Percentiles rank a stretch among this genome's conserved stretches.
Conservation (phyloP, 2,329 filamentous ascomycete genomes). For the Microsporum canis region DNA sequence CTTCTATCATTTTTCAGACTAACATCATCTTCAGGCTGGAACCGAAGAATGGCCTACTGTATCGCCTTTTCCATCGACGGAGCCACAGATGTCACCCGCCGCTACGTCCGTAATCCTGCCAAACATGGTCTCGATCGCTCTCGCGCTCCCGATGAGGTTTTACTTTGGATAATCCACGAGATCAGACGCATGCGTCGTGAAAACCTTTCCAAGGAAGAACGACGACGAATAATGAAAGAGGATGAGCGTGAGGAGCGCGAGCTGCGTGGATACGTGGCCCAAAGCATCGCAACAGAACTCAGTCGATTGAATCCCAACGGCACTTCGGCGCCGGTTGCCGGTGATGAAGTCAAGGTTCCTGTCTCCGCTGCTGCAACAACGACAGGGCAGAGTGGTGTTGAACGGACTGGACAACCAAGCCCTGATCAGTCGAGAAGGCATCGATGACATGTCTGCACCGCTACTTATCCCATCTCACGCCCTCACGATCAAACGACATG, state of each 20-base stretch:
- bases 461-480: neutral
- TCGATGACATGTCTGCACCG: constrained; percentile 18
- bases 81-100: constrained; percentile 55
- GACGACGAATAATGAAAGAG: constrained; percentile 39
- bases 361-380: constrained; percentile 10
- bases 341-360: constrained; percentile 34
- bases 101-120: constrained; percentile 47
- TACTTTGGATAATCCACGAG: constrained; percentile 84
- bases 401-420: constrained; percentile 22
- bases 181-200: constrained; percentile 73
- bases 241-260: constrained; percentile 41
- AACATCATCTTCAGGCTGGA: constrained; percentile 52
- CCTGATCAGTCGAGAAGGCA: constrained; percentile 25
- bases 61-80: constrained; percentile 91
- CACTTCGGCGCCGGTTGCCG: constrained; percentile 11
- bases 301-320: constrained; percentile 31
- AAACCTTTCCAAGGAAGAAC: constrained; percentile 69
- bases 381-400: constrained; percentile 25
- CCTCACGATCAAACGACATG: constrained; percentile 3
- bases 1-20: constrained; percentile 8
- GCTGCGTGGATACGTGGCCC: constrained; percentile 35
- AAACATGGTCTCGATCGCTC: constrained; percentile 59
- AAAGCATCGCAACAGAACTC: constrained; percentile 36
- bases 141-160: constrained; percentile 74
- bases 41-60: constrained; percentile 93